Evolutionary conservation across 176 grass and related monocot species (phyloP).

Genomic region (Phragmites australis): DNA sequence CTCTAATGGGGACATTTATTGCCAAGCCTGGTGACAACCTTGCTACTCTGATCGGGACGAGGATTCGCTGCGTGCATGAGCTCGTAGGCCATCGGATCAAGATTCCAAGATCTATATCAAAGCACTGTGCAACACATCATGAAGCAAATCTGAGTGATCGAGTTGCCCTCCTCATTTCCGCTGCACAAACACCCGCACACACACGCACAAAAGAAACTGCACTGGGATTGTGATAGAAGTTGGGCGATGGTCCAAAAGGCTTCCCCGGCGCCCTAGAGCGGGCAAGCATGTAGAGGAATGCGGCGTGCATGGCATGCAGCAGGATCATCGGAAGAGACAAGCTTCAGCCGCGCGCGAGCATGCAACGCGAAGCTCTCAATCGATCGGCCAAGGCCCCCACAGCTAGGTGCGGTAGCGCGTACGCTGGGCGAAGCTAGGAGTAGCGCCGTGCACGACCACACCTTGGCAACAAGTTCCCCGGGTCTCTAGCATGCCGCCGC

Average conservation of each 20-base stretch:
- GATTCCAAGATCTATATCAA: not conserved
- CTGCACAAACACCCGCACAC: too few species aligned
- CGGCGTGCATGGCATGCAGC: conserved; percentile 23
- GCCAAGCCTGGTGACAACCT: conserved; percentile 21
- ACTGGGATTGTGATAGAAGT: not conserved
- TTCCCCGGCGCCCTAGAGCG: not conserved
- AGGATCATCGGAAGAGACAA: not conserved
- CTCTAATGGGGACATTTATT: conserved; percentile 42
- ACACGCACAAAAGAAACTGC: too few species aligned
- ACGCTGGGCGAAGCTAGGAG: not conserved
- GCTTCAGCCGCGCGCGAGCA: not conserved
- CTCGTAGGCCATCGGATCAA: conserved; percentile 9
- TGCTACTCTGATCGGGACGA: conserved; percentile 26
- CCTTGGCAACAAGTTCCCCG: conserved; percentile 28
- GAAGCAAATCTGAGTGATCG: not conserved
- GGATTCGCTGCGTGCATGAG: conserved; percentile 28
- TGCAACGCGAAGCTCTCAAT: not conserved
- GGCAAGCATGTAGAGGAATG: conserved; percentile 17
- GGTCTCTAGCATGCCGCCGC: conserved; percentile 42
- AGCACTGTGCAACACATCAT: not conserved
- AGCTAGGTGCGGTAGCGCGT: not conserved
- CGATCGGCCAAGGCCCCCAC: not conserved
- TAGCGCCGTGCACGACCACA: not conserved
- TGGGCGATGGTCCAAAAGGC: not conserved
- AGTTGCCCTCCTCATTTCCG: too few species aligned